Evolutionary conservation across 306 rosid genomes (phyloP).

Genomic region (Sindora glabra): DNA sequence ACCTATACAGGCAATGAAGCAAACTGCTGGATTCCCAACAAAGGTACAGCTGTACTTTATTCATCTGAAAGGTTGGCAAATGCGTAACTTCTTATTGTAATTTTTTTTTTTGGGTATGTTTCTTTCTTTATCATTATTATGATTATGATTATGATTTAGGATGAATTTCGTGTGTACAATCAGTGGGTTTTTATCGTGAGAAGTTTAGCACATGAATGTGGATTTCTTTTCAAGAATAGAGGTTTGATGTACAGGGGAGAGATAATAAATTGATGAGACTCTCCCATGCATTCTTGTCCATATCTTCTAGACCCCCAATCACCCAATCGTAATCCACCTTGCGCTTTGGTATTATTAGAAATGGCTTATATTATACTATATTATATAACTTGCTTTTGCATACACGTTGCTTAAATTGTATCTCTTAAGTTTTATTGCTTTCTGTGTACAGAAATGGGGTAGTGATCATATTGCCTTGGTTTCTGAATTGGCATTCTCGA

Average conservation of each 20-base stretch:
- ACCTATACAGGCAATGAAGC: conserved; percentile 61
- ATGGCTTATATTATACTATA: not conserved
- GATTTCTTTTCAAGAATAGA: not conserved
- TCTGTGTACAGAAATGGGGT: conserved; percentile 74
- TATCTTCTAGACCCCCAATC: not conserved
- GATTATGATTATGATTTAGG: no score
- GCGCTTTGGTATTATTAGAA: not conserved
- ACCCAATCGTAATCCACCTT: not conserved
- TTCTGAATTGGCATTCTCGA: conserved; percentile 59
- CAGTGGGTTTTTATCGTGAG: not conserved
- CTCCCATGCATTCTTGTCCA: not conserved
- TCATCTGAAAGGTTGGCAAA: conserved; percentile 3
- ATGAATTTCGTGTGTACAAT: not conserved
- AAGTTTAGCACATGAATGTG: not conserved
- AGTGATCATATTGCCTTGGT: conserved; percentile 91
- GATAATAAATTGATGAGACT: not conserved
- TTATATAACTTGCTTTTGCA: not conserved
- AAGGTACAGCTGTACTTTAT: conserved; percentile 39
- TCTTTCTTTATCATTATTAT: not conserved
- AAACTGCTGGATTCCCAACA: conserved; percentile 85
- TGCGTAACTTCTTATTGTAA: not conserved
- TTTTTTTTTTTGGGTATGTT: not conserved
- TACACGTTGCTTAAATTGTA: not conserved
- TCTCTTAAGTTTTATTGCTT: not conserved
- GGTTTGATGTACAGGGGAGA: not conserved